Evolutionary conservation across 2,329 filamentous ascomycete genomes (phyloP).

Genomic region (Monosporascus sp.): DNA sequence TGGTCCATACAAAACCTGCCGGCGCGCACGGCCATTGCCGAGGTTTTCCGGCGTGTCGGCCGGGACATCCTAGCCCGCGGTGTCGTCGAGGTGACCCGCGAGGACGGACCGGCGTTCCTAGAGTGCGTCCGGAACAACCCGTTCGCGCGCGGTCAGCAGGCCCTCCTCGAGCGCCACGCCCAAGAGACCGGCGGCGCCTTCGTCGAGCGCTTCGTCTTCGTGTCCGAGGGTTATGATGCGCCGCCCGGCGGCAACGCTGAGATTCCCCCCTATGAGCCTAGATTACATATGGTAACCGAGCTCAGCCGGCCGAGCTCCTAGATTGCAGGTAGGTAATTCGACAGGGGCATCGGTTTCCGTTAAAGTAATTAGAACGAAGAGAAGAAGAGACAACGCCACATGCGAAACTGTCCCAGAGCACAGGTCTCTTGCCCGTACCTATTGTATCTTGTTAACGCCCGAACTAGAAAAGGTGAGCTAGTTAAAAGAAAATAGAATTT

Average conservation of each 20-base stretch:
- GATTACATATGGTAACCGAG: neutral
- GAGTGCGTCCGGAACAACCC: neutral
- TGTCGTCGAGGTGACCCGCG: neutral
- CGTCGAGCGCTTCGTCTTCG: constrained; percentile 7
- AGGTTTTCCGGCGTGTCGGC: neutral
- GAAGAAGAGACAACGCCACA: no score
- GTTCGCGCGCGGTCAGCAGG: constrained; percentile 4
- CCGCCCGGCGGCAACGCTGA: neutral
- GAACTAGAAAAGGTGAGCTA: no score
- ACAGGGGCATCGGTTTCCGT: no score
- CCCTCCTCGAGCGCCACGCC: constrained; percentile 2
- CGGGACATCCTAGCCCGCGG: neutral
- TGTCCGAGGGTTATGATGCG: constrained; percentile 1
- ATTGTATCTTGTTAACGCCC: no score
- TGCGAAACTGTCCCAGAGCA: no score
- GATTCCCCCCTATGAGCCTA: neutral
- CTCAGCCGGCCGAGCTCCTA: neutral
- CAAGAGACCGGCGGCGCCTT: constrained; percentile 3
- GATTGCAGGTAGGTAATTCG: no score
- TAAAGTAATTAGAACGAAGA: no score
- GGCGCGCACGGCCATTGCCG: neutral
- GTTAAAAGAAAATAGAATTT: no score
- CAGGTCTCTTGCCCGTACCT: no score
- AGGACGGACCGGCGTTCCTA: neutral
- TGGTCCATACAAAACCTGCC: neutral